These are phyloP conservation scores for Aeschynomene evenia DNA, from an alignment of 306 rosid genomes.

Conservation along the genomic window DNA sequence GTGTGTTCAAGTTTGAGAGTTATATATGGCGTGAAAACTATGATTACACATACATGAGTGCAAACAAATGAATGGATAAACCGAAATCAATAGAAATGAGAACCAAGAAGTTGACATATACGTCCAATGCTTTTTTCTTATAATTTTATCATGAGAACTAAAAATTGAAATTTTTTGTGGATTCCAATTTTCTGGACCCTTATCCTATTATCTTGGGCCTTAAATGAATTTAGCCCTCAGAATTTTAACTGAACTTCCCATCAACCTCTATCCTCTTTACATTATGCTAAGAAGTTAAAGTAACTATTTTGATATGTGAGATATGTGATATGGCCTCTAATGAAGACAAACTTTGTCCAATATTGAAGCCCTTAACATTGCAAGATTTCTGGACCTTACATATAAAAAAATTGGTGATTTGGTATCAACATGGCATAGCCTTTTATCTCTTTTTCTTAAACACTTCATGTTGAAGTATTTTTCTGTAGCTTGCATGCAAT, in stretches of 20 bases:
- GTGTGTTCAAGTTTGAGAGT: slow-evolving; percentile 2
- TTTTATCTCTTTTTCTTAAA: no score
- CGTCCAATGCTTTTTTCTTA: slow-evolving; percentile 21
- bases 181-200: slow-evolving; percentile 38
- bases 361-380: neutral
- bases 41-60: neutral
- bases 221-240: slow-evolving; percentile 51
- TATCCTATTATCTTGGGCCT: slow-evolving; percentile 59
- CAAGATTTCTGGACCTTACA: neutral
- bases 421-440: neutral
- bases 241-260: slow-evolving; percentile 19
- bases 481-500: neutral
- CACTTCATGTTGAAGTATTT: neutral
- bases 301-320: no score
- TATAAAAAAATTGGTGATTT: no score
- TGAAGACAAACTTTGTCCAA: no score
- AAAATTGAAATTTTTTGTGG: slow-evolving; percentile 50
- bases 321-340: no score
- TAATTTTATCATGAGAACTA: neutral
- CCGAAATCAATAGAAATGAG: slow-evolving; percentile 13
- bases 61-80: slow-evolving; percentile 37
- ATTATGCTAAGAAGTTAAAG: neutral
- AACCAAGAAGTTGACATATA: slow-evolving; percentile 39
- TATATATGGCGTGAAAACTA: neutral
- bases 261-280: neutral